Evolutionary conservation across 345 rosid genomes (phyloP).

Genomic region (Erucastrum elatum): DNA sequence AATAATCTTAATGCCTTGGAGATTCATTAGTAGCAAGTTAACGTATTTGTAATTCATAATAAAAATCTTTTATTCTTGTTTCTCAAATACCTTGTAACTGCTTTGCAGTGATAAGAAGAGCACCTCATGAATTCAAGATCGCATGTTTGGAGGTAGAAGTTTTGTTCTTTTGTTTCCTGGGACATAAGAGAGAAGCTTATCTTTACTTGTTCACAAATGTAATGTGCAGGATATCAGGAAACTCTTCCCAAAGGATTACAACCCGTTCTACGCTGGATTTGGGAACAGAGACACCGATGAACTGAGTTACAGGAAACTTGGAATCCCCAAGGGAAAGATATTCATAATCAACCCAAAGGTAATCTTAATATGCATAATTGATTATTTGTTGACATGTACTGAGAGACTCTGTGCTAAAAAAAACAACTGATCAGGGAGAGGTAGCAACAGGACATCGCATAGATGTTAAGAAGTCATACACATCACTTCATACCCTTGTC

Average conservation of each 20-base stretch:
- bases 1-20: slow-evolving; percentile 17
- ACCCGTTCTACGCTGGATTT: slow-evolving; percentile 92
- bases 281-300: slow-evolving; percentile 95
- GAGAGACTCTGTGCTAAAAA: background rate
- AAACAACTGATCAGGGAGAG: slow-evolving; percentile 58
- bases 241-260: slow-evolving; percentile 82
- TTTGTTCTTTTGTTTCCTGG: background rate
- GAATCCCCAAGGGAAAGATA: slow-evolving; percentile 90
- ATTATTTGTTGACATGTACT: slow-evolving; percentile 6
- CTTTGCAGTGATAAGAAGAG: slow-evolving; percentile 80
- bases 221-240: slow-evolving; percentile 70
- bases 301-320: slow-evolving; percentile 83
- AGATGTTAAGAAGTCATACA: slow-evolving; percentile 73
- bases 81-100: slow-evolving; percentile 3
- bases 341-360: slow-evolving; percentile 96
- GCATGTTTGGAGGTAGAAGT: slow-evolving; percentile 80
- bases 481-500: slow-evolving; percentile 84
- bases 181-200: background rate
- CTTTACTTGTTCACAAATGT: background rate
- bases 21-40: slow-evolving; percentile 13
- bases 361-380: slow-evolving; percentile 6
- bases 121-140: slow-evolving; percentile 95
- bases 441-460: slow-evolving; percentile 81
- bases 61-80: background rate
- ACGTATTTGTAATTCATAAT: background rate